phyloP scores from a whole-genome alignment of 2,329 filamentous ascomycete species.

The Sclerotinia nivalis region DNA sequence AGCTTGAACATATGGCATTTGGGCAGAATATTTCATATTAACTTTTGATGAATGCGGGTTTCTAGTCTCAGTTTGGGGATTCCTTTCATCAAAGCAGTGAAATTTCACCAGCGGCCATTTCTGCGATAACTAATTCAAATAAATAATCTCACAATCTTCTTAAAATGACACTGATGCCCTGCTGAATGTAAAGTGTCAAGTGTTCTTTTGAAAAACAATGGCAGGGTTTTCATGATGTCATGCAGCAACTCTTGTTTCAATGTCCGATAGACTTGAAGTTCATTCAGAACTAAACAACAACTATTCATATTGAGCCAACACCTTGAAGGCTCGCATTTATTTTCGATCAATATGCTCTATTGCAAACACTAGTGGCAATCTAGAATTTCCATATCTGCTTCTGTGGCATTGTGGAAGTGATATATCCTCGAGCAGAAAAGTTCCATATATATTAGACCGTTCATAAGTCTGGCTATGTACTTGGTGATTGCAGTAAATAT shows the following conservation, averaged over 20 bases:
- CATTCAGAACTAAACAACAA: background rate
- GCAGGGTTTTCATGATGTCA: too few relatives aligned
- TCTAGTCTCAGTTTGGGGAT: background rate
- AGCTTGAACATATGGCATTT: background rate
- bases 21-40: background rate
- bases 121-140: background rate
- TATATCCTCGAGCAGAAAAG: too few relatives aligned
- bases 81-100: too few relatives aligned
- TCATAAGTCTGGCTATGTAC: background rate
- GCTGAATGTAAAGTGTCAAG: background rate
- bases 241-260: too few relatives aligned
- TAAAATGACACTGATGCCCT: background rate
- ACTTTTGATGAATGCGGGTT: background rate
- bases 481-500: background rate
- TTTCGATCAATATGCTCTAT: background rate
- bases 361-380: background rate
- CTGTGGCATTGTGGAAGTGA: fast-evolving
- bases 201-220: too few relatives aligned
- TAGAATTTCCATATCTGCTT: background rate
- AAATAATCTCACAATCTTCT: background rate
- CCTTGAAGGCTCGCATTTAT: too few relatives aligned
- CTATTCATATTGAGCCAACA: background rate
- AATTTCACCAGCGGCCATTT: background rate
- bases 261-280: too few relatives aligned
- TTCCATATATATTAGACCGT: too few relatives aligned